Evolutionary conservation across 129 eudicot genomes (phyloP), one percentile per base, ranked within the genome.

Genomic region (Glebionis coronaria): DNA sequence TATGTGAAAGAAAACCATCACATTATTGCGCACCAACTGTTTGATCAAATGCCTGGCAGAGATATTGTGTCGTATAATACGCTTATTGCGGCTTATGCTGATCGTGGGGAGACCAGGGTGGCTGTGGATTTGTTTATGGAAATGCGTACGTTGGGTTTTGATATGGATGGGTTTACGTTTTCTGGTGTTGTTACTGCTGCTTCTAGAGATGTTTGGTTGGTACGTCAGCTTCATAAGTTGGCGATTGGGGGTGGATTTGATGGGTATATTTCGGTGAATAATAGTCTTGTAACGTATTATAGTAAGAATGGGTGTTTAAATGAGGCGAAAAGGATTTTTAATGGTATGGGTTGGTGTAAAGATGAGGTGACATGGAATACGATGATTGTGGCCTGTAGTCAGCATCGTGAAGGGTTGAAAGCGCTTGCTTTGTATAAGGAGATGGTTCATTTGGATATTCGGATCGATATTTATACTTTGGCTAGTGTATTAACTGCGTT

Each of bases 341-440:
- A 61, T 51, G 82, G 50, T 61, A 87, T 84, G 88, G 84, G 77
- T 60, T 57, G 64, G 16, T 52, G 63, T 23, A 77, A 78, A 82
- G 95, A 90, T 66, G 95, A 84, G 83, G 97, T 90, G 59, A 75
- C 95, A 21, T 90, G 91, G 95, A 90, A 84, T 73, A 79, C 95
- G 16, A 90, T 90, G 95, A 84, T 90, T 28, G 95, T 84, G 35
- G 97, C 87, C 0, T 84, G 77, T 60, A 87, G 89, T 23, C 95
- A 84, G 76, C 87, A 90, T 62, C 78, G 77, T 40, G 76, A 84
- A 71, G 91, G 97, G 28, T 13, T 64, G 8, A 80, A 67, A 67
- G 88, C 97, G 5, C 76, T 90, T 71, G 73, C 72, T 23, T 75
- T 90, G 81, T 87, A 80, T 69, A 80, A 68, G 9, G 87, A 87